A percentile compares a stretch with the other conserved stretches of the same genome.
Evolutionary conservation across 257 asterid species (phyloP).

Genomic region (Nicotiana undulata): DNA sequence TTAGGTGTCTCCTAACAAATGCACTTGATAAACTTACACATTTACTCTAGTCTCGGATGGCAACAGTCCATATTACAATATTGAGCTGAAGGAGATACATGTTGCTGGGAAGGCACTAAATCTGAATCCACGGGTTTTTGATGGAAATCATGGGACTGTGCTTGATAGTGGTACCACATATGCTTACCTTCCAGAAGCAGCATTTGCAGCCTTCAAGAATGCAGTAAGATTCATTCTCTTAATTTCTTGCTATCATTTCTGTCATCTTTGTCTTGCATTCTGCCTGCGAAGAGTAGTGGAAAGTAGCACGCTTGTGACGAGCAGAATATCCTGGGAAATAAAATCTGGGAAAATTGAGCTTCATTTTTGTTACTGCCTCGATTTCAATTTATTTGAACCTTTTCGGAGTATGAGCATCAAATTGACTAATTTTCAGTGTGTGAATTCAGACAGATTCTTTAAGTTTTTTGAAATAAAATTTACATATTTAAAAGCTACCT

Average conservation of each 20-base stretch:
- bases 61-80: conserved; percentile 99
- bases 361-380: neutral
- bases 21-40: conserved; percentile 90
- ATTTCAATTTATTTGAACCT: too few species aligned
- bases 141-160: conserved; percentile 86
- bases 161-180: conserved; percentile 98
- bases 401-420: too few species aligned
- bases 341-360: neutral
- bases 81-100: conserved; percentile 88
- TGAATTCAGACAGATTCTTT: too few species aligned
- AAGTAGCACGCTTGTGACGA: neutral
- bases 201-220: conserved; percentile 72
- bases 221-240: conserved; percentile 58
- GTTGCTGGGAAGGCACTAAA: conserved; percentile 90
- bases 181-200: conserved; percentile 90
- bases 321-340: conserved; percentile 3
- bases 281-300: conserved; percentile 2
- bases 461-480: too few species aligned
- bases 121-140: conserved; percentile 57
- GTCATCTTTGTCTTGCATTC: neutral
- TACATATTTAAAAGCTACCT: too few species aligned
- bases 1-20: conserved; percentile 80
- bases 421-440: too few species aligned
- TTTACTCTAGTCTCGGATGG: conserved; percentile 99
- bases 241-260: conserved; percentile 6